Conservation (phyloP, 352 stramenopile species). For the Globisporangium alternatum region DNA sequence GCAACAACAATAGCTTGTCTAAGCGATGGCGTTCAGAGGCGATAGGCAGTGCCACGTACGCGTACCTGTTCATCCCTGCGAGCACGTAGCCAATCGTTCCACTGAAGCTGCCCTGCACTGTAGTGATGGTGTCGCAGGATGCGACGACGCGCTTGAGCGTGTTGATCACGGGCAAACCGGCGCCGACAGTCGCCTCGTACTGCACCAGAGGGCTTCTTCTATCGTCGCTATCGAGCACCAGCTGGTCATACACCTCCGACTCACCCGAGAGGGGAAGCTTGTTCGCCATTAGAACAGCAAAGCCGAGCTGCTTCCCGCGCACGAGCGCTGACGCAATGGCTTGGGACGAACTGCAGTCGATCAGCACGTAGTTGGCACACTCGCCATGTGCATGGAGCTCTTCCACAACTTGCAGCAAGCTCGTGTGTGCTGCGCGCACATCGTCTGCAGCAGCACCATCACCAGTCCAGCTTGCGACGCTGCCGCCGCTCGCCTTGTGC, state of each 20-base stretch:
- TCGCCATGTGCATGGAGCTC: slow-evolving; percentile 8
- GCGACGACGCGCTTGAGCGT: slow-evolving; percentile 48
- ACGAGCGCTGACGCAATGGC: slow-evolving; percentile 21
- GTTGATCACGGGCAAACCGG: slow-evolving; percentile 55
- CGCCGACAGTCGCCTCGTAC: slow-evolving; percentile 61
- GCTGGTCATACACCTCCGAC: slow-evolving; percentile 31
- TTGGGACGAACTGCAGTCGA: slow-evolving; percentile 29
- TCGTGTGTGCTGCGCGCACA: background rate
- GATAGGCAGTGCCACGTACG: background rate
- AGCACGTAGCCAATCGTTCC: slow-evolving; percentile 70
- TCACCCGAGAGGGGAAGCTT: slow-evolving; percentile 42
- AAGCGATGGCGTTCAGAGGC: too few species aligned
- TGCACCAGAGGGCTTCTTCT: slow-evolving; percentile 23
- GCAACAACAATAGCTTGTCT: background rate
- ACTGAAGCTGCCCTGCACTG: slow-evolving; percentile 52
- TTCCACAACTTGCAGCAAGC: slow-evolving; percentile 10
- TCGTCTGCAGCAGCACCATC: background rate
- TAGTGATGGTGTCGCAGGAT: slow-evolving; percentile 41
- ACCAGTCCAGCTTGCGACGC: background rate
- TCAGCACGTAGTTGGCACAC: slow-evolving; percentile 21
- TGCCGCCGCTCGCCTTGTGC: slow-evolving; percentile 6
- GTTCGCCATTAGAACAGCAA: slow-evolving; percentile 45
- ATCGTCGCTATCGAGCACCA: slow-evolving; percentile 20
- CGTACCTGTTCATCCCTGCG: slow-evolving; percentile 27
- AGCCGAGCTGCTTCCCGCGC: slow-evolving; percentile 19